Percentiles rank a stretch among this genome's conserved stretches.
Evolutionary conservation across 306 rosid species (phyloP).

Genomic region (Rubus idaeus): DNA sequence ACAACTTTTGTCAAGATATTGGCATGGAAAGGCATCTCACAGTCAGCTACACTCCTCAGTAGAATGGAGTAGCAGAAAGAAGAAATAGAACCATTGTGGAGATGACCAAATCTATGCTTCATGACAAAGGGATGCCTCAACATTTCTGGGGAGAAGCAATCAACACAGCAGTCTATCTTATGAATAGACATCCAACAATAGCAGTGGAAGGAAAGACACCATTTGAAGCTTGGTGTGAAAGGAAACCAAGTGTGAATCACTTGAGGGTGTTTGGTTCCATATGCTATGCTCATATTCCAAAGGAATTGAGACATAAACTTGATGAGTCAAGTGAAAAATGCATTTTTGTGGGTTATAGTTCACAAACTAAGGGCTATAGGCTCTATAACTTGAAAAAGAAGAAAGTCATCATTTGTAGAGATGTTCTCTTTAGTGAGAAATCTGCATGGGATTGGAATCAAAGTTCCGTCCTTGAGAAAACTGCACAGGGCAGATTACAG

Average conservation of each 20-base stretch:
- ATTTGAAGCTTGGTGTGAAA: conserved; percentile 1
- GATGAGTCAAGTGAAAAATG: neutral
- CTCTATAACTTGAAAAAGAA: neutral
- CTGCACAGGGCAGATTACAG: too few species aligned
- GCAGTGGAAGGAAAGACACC: neutral
- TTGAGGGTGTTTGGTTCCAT: neutral
- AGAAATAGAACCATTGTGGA: neutral
- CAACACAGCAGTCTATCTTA: neutral
- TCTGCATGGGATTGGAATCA: too few species aligned
- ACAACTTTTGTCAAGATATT: neutral
- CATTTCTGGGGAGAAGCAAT: neutral
- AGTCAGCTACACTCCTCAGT: neutral
- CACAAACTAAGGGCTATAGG: neutral
- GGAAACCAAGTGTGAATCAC: neutral
- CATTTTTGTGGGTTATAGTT: neutral
- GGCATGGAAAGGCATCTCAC: neutral
- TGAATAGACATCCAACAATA: neutral
- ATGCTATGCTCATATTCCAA: neutral
- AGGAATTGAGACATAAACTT: neutral
- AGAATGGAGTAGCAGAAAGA: neutral
- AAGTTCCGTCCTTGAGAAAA: too few species aligned
- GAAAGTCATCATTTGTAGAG: neutral
- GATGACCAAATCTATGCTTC: neutral
- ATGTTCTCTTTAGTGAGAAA: too few species aligned
- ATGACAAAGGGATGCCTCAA: neutral